A percentile compares a stretch with the other conserved stretches of the same genome.
Evolutionary conservation across 306 rosid genomes (phyloP).

Genomic region (Glycine tomentella): DNA sequence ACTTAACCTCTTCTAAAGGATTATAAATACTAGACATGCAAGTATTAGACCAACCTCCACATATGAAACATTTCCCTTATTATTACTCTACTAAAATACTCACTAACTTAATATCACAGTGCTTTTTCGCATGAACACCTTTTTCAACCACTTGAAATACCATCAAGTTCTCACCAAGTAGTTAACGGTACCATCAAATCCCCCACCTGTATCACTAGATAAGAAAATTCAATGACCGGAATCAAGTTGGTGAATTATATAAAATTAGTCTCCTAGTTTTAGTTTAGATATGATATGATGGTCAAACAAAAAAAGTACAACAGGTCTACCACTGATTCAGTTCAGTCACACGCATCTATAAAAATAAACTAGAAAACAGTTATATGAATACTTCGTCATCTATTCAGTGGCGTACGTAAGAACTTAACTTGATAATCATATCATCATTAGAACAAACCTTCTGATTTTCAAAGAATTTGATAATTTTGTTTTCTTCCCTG

Average conservation of each 20-base stretch:
- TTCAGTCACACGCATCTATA: not conserved
- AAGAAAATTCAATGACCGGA: slow-evolving; percentile 17
- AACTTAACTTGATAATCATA: slow-evolving; percentile 35
- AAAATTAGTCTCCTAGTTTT: not conserved
- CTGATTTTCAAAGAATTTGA: no score
- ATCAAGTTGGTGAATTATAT: not conserved
- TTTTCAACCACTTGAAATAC: not conserved
- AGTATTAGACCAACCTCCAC: not conserved
- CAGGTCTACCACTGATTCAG: not conserved
- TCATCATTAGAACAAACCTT: slow-evolving; percentile 1
- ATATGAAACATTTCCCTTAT: not conserved
- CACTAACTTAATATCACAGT: not conserved
- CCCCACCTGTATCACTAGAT: not conserved
- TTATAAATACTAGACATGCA: not conserved
- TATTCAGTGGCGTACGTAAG: slow-evolving; percentile 33
- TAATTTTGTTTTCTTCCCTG: slow-evolving; percentile 38
- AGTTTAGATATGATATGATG: not conserved
- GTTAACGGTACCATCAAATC: not conserved
- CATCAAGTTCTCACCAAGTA: not conserved
- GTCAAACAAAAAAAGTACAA: not conserved
- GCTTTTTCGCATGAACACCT: not conserved
- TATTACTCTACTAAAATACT: not conserved
- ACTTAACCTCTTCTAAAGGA: no score
- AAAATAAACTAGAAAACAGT: no score
- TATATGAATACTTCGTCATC: no score